A percentile compares a stretch with the other conserved stretches of the same genome.
Evolutionary conservation across 371 early-diverging fungal species (phyloP).

Genomic region (Dentiscutata heterogama): DNA sequence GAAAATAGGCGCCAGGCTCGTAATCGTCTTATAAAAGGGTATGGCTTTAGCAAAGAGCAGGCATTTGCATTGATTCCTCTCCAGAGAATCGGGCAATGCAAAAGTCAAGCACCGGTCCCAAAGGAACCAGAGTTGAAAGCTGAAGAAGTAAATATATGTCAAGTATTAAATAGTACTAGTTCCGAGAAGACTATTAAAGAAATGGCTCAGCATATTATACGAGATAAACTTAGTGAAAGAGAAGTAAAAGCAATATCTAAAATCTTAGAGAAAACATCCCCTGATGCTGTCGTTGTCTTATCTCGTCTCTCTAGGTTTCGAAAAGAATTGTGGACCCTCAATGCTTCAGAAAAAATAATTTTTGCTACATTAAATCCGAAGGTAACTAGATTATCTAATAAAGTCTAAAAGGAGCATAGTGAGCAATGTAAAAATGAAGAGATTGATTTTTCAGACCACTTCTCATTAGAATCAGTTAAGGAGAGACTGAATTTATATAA

Average conservation of each 20-base stretch:
- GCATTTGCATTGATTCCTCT: conserved; percentile 11
- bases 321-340: conserved; percentile 16
- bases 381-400: conserved; percentile 1
- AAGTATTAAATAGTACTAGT: neutral
- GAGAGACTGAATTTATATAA: conserved; percentile 9
- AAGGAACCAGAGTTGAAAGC: neutral
- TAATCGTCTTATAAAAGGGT: conserved; percentile 3
- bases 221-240: conserved; percentile 17
- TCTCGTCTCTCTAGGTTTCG: too few species aligned
- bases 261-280: neutral
- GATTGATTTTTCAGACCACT: conserved; percentile 15
- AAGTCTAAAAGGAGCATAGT: conserved; percentile 18
- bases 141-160: neutral
- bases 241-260: neutral
- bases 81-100: neutral
- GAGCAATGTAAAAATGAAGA: neutral
- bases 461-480: conserved; percentile 35
- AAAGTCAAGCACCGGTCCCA: neutral
- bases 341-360: conserved; percentile 24
- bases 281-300: conserved; percentile 7
- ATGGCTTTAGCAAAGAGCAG: too few species aligned
- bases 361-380: neutral
- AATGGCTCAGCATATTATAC: conserved; percentile 23
- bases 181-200: neutral
- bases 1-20: neutral